Evolutionary conservation across 352 stramenopile species (phyloP).

Genomic region (Phytophthora palmivora): DNA sequence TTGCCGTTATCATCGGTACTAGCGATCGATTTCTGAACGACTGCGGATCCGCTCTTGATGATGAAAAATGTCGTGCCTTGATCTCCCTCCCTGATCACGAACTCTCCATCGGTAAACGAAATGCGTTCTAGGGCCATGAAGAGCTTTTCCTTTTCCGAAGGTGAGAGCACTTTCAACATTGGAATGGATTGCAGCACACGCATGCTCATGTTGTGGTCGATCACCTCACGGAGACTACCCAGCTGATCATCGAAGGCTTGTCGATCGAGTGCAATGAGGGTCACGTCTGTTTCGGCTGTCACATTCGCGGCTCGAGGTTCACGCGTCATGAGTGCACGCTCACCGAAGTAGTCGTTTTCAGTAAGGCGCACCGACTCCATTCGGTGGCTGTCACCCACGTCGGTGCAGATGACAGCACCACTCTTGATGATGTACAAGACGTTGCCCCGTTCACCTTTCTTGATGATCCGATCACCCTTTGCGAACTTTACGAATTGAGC

Average conservation of each 20-base stretch:
- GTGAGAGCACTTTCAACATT: conserved; percentile 72
- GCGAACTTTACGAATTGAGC: conserved; percentile 74
- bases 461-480: conserved; percentile 82
- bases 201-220: conserved; percentile 90
- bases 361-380: conserved; percentile 49
- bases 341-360: conserved; percentile 93
- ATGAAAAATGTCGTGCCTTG: conserved; percentile 80
- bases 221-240: conserved; percentile 91
- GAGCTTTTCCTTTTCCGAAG: conserved; percentile 67
- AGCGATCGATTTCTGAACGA: conserved; percentile 55
- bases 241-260: conserved; percentile 95
- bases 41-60: conserved; percentile 75
- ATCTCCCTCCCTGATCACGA: conserved; percentile 75
- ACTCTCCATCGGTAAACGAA: conserved; percentile 62
- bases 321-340: conserved; percentile 91
- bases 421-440: conserved; percentile 90
- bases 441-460: conserved; percentile 82
- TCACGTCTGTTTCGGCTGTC: conserved; percentile 74
- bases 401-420: conserved; percentile 66
- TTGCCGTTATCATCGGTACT: conserved; percentile 34
- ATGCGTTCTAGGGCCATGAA: conserved; percentile 60
- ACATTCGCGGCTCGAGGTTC: conserved; percentile 92
- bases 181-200: conserved; percentile 78
- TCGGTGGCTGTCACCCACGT: conserved; percentile 52
- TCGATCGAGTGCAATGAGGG: conserved; percentile 87